A percentile compares a stretch with the other conserved stretches of the same genome.
phyloP scores from a whole-genome alignment of 2,329 filamentous ascomycete genomes.

The Nothomitra cinnamomea region DNA sequence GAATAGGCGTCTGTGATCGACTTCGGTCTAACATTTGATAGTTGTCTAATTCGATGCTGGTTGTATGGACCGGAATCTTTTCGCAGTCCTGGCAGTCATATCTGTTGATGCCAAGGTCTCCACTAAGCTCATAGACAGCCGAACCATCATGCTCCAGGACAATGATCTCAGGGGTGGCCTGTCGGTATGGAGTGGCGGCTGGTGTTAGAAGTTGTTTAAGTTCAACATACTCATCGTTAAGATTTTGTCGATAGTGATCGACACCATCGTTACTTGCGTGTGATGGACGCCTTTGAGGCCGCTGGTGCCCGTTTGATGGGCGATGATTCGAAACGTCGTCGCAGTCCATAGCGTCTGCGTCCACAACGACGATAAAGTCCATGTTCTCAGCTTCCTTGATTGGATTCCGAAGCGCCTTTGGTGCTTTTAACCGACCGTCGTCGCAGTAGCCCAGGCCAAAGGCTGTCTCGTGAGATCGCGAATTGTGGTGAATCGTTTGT shows the following conservation, averaged over 20 bases:
- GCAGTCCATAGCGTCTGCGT: background rate
- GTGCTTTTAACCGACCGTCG: background rate
- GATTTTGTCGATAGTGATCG: background rate
- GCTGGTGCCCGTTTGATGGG: background rate
- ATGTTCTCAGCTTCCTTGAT: no score
- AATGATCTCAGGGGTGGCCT: no score
- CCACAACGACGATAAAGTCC: background rate
- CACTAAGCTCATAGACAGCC: background rate
- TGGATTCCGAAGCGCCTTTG: background rate
- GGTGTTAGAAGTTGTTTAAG: no score
- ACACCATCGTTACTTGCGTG: background rate
- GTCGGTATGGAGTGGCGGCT: no score
- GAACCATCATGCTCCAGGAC: background rate
- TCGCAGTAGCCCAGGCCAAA: background rate
- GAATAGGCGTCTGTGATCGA: background rate
- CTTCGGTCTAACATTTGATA: background rate
- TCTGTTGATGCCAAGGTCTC: background rate
- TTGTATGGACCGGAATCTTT: background rate
- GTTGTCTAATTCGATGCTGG: background rate
- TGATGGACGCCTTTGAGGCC: background rate
- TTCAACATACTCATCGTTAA: no score
- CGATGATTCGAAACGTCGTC: background rate
- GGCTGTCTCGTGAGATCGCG: background rate
- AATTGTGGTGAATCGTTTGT: background rate
- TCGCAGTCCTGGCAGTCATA: background rate